Base-by-base conservation (phyloP, 2,329 filamentous ascomycete species). In the Exophiala viscosa region DNA sequence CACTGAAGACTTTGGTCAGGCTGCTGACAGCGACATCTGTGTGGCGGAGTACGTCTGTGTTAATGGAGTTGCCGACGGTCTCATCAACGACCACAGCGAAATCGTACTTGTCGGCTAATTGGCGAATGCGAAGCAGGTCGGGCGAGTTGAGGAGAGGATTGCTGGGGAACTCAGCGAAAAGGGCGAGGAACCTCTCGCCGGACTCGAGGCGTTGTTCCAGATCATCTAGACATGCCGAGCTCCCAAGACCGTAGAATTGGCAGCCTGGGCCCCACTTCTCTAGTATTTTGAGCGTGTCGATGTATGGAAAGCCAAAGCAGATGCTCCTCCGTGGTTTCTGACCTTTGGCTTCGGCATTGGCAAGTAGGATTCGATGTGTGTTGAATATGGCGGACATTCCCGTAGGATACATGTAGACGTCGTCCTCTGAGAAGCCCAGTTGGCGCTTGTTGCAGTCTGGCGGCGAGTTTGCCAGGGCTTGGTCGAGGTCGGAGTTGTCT, bases 351-450 rank as follows among this genome's bases (percentile, higher is more conserved):
- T 84, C 83, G 34, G 85, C 81, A 0, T 82, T 78, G 46, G 76
- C 74, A 57, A 92, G 74, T 45, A 96, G 74, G 39, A 82, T 82
- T 44, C 86, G 84, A 67, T 99, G 93, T 0, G 88, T 80, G 62
- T 89, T 90, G 73, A 90, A 99, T 40, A 99, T 96, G 46, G 92
- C 84, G 65, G 90, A 96, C 91, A 99, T 99, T 34, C 93, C 93
- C 36, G 82, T 86, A 0, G 92, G 88, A 61, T 87, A 92, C 0
- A 99, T 78, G 65, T 90, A 95, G 33, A 99, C 87, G 66, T 99
- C 92, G 17, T 88, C 82, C 66, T 95, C 90, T 1, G 82, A 83
- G 46, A 96, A 84, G 18, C 81, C 84, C 9, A 78, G 75, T 44
- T 81, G 58, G 20, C 73, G 43, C n/a, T 48, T 38, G 15, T 55